Base-by-base conservation (phyloP, 495 filamentous ascomycete species). In the Penicillium tannophilum region DNA sequence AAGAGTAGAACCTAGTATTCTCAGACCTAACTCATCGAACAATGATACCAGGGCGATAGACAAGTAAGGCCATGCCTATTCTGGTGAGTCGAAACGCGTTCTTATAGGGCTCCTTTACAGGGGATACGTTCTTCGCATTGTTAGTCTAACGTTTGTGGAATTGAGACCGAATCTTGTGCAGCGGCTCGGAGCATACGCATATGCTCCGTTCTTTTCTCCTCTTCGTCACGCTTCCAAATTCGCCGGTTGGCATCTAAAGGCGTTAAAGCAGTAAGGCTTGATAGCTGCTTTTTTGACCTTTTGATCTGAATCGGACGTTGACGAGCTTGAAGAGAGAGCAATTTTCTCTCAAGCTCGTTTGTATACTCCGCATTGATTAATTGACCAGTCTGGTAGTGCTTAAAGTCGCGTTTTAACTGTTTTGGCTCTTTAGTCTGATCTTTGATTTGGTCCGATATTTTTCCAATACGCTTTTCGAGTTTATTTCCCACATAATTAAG, bases 181-280 rank as follows among this genome's bases (percentile, higher is more conserved):
- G 42, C 42, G 12, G n/a, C 42, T 11, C 42, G 42, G 17, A 44
- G 42, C 16, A 19, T 20, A 5, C 42, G 16, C 42, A 19, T 44
- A 44, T 44, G 17, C n/a, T 44, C n/a, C 10, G 5, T 7, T 20
- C 12, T 44, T 44, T 44, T 44, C 42, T 44, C n/a, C 5, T 44
- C 42, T 20, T 44, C n/a, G 11, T 44, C 42, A 44, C 42, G 42
- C 42, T 44, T 44, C 42, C n/a, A 44, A 44, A 44, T 44, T 44
- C 42, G 42, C 6, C n/a, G 4, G 12, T 44, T 44, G 20, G 17
- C 17, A 12, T 44, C 42, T 44, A 19, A 20, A 44, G 42, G 42
- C 4, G n/a, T 23, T 44, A 20, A 20, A 8, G 42, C n/a, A 44
- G 16, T 19, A 19, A 20, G n/a, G 42, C 17, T 19, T 20, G 20